phyloP scores from a whole-genome alignment of 305 asterid genomes.

The Fraxinus greggii region DNA sequence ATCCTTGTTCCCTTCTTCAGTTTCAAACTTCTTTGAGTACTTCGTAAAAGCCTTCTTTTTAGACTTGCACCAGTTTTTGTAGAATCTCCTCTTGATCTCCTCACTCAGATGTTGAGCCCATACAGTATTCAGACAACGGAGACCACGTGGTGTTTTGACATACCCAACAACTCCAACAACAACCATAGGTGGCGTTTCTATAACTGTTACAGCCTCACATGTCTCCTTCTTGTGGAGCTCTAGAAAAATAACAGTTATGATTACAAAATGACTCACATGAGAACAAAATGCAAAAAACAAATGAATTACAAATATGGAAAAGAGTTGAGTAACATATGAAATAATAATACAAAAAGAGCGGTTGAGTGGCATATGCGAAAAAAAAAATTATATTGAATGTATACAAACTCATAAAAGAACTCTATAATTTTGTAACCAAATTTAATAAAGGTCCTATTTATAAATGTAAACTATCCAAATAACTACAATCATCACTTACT shows the following conservation, averaged over 20 bases:
- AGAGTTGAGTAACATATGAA: neutral
- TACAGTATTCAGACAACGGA: constrained; percentile 31
- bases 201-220: constrained; percentile 77
- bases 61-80: constrained; percentile 41
- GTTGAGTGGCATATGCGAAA: neutral
- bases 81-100: constrained; percentile 72
- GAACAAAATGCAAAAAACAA: neutral
- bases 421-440: neutral
- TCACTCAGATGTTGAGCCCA: constrained; percentile 83
- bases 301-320: neutral
- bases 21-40: constrained; percentile 59
- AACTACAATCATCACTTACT: neutral
- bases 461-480: neutral
- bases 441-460: neutral
- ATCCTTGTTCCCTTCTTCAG: constrained; percentile 66
- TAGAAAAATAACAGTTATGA: constrained; percentile 21
- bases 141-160: constrained; percentile 76
- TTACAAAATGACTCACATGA: neutral
- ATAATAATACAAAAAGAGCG: neutral
- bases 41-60: constrained; percentile 62
- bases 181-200: constrained; percentile 79
- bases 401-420: neutral
- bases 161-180: constrained; percentile 87
- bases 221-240: constrained; percentile 92
- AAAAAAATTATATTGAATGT: neutral